Evolutionary conservation across 116 monocot species (phyloP), one percentile per base, ranked within the genome.

Genomic region (Dioscorea cayenensis): DNA sequence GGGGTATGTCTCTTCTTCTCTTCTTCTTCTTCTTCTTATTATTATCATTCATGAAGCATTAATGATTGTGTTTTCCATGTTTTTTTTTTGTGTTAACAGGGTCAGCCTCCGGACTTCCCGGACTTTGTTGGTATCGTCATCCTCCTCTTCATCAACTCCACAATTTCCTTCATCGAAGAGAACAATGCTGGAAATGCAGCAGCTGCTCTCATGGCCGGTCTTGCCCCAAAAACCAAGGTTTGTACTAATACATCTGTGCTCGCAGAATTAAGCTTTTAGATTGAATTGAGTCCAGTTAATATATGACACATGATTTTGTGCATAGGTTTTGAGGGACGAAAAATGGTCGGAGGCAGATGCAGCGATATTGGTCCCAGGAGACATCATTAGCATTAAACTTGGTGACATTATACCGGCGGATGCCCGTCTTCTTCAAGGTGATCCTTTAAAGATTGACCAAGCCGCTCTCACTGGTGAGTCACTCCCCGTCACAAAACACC

Each of bases 171-270:
- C 85, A 83, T 95, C 27, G 95, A 95, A 67, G 95, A 95, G 79
- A 95, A 95, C 83, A 91, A 87, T 29, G 95, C 95, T 5, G 95
- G 95, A 4, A 95, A 92, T 59, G 91, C 94, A 3, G 94, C 94
- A 1, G 94, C 94, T 1, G 86, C 91, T 8, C 91, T 94, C 55
- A 94, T 94, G 95, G 95, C 91, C n/a, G 85, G 89, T 19, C 95
- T 95, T 37, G 95, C 95, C 14, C 95, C 95, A 3, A 91, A 87
- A 69, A 89, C 91, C 27, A 95, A 91, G 81, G 94, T 94, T n/a
- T 55, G 16, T 55, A n/a, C 2, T 55, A 1, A 7, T 14, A 51
- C 2, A 51, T 23, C 14, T 1, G 11, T 17, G 4, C 6, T 27
- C 10, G 10, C 29, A 7, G 8, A 6, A 21, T 67, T 29, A 4